Base-by-base conservation (phyloP, 352 stramenopile genomes). In the Phytophthora sp. region DNA sequence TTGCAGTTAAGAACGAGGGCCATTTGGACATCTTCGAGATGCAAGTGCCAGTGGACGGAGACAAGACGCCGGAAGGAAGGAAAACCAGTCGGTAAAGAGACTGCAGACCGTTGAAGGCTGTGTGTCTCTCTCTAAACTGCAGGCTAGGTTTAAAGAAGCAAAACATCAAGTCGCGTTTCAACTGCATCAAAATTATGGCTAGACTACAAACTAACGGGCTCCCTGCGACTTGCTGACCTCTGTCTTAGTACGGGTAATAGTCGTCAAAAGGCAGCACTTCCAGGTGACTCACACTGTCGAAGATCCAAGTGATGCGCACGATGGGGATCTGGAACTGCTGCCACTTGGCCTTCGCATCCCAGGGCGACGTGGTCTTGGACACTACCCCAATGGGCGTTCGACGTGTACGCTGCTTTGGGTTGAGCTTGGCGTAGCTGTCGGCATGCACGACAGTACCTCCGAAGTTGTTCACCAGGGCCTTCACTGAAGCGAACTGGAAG, bases 1-100 rank as follows among this genome's bases (percentile, higher is more conserved):
- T 41, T 12, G n/a, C 64, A 94, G 88, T 96, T 31, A 95, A 95
- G 64, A 83, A 94, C 58, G 88, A 96, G 69, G 87, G 87, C 2
- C 78, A 87, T 24, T 71, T 96, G 59, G 88, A 96, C 54, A 95
- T 96, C 48, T 96, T 96, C 53, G 88, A 96, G 71, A 96, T 96
- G 88, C 88, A 96, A 49, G 88, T 96, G 56, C 88, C 88, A 0
- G 88, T 96, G 54, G 80, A 93, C 51, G 74, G 73, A 46, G 73
- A 74, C 28, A 83, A 68, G 45, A 3, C 30, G 32, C 8, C 41
- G 28, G 28, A 38, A 15, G 28, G 23, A 0, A 60, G 59, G n/a
- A 63, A 65, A 66, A 15, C 41, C n/a, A 55, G 50, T 48, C 49
- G 63, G 63, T 72, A 60, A 72, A 67, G 5, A 39, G 31, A 57